These are phyloP conservation scores for Pachysandra terminalis DNA, from an alignment of 164 flowering plant species.

Conservation along the genomic window DNA sequence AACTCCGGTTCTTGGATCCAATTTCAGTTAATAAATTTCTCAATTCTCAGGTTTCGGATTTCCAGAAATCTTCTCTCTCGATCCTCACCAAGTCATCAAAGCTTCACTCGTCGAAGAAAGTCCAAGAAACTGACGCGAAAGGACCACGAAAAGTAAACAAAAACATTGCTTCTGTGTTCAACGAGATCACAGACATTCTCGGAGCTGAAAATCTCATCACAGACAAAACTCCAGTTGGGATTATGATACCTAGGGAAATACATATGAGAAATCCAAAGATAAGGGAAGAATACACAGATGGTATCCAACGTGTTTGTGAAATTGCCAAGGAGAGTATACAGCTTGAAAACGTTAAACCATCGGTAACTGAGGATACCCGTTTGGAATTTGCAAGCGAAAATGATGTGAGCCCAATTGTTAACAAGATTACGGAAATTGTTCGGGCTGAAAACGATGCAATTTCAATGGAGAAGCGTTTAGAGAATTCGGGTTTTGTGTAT, in stretches of 20 bases:
- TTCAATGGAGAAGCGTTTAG: slow-evolving; percentile 60
- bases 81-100: slow-evolving; percentile 15
- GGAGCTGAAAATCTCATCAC: slow-evolving; percentile 30
- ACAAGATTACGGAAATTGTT: slow-evolving; percentile 52
- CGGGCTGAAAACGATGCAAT: slow-evolving; percentile 29
- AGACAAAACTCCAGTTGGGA: slow-evolving; percentile 20
- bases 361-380: slow-evolving; percentile 16
- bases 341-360: slow-evolving; percentile 8
- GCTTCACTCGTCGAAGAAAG: neutral
- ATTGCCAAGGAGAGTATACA: slow-evolving; percentile 26
- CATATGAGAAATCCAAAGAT: neutral
- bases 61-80: slow-evolving; percentile 6
- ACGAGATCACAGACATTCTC: slow-evolving; percentile 50
- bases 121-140: slow-evolving; percentile 7
- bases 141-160: slow-evolving; percentile 15
- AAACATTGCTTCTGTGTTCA: slow-evolving; percentile 32
- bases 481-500: slow-evolving; percentile 30
- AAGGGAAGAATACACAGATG: neutral
- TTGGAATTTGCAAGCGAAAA: too few relatives aligned
- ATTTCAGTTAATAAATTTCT: neutral
- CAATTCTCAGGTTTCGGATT: neutral
- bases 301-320: slow-evolving; percentile 50
- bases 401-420: slow-evolving; percentile 65
- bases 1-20: slow-evolving; percentile 10
- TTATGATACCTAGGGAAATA: slow-evolving; percentile 18